Base-by-base conservation (phyloP, 371 early-diverging fungal genomes). In the Apophysomyces sp. region DNA sequence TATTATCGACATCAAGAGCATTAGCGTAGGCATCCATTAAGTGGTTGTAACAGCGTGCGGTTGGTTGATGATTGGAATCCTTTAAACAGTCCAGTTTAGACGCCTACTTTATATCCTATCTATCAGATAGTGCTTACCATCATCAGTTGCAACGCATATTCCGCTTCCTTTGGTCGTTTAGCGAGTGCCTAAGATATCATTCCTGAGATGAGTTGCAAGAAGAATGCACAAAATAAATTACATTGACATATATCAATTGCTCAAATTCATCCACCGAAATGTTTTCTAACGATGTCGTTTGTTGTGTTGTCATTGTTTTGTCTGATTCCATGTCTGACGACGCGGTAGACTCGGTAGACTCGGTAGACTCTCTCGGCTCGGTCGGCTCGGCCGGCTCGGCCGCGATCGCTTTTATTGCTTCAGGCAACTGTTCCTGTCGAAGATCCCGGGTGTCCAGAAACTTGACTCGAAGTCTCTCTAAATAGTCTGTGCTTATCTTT, bases 1-100 rank as follows among this genome's bases (percentile, higher is more conserved):
- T 83, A 21, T 81, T 73, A n/a, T 86, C 71, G 1, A 90, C 58
- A 55, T 94, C 78, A 4, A 86, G 84, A 0, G 74, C 77, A 61
- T 86, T 87, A 9, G 91, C 88, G 68, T 94, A 92, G 0, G 92
- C 91, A 65, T 93, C 85, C 73, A 95, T 83, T 37, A 97, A 79
- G 57, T 91, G 81, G 61, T 87, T 89, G 68, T 86, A 88, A 0
- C 92, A 85, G 30, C 80, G 71, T 31, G 86, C 63, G 61, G 85
- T 86, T 4, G 94, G 93, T 61, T 76, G 59, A 9, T 89, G 52
- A 4, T 88, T 86, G 13, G 82, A 74, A 52, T 86, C 65, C 67
- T 74, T 60, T 51, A 21, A 26, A 9, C 8, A 34, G n/a, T 51
- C 16, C 40, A 53, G 26, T 52, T 8, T 65, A 9, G 1, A 8